A percentile compares a stretch with the other conserved stretches of the same genome.
Evolutionary conservation across 2,329 filamentous ascomycete genomes (phyloP).

Genomic region (Hymenoscyphus albidus): DNA sequence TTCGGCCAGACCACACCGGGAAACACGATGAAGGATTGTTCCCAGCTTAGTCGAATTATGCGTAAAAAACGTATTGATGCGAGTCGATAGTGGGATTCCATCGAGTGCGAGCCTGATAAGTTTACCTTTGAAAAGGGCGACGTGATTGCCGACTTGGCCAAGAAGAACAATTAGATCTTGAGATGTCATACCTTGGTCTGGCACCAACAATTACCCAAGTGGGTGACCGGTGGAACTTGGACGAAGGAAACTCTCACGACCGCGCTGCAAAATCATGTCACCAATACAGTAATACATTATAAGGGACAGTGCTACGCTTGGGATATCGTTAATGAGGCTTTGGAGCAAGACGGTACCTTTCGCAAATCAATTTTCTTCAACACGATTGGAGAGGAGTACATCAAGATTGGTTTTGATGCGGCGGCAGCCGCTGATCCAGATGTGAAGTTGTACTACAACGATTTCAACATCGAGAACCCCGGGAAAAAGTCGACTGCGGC

Average conservation of each 20-base stretch:
- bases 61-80: not conserved
- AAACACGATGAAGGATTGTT: constrained; percentile 19
- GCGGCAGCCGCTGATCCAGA: constrained; percentile 10
- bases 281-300: constrained; percentile 53
- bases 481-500: constrained; percentile 43
- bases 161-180: constrained; percentile 39
- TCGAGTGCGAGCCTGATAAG: constrained; percentile 12
- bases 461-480: constrained; percentile 56
- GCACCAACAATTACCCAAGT: constrained; percentile 50
- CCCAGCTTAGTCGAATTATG: not conserved
- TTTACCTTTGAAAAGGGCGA: constrained; percentile 19
- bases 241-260: constrained; percentile 52
- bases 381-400: constrained; percentile 49
- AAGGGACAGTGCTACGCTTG: constrained; percentile 57
- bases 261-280: constrained; percentile 57
- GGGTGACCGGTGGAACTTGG: constrained; percentile 44
- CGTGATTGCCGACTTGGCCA: constrained; percentile 12
- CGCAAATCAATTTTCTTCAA: constrained; percentile 50
- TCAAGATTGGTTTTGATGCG: constrained; percentile 31
- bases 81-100: constrained; percentile 15
- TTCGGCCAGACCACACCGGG: constrained; percentile 21
- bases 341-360: constrained; percentile 52
- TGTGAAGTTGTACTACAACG: constrained; percentile 38
- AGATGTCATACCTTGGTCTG: constrained; percentile 57
- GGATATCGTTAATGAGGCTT: constrained; percentile 63